These are phyloP conservation scores for Cystobasidium ongulense DNA, from an alignment of 768 basidiomycete species.

Conservation along the genomic window DNA sequence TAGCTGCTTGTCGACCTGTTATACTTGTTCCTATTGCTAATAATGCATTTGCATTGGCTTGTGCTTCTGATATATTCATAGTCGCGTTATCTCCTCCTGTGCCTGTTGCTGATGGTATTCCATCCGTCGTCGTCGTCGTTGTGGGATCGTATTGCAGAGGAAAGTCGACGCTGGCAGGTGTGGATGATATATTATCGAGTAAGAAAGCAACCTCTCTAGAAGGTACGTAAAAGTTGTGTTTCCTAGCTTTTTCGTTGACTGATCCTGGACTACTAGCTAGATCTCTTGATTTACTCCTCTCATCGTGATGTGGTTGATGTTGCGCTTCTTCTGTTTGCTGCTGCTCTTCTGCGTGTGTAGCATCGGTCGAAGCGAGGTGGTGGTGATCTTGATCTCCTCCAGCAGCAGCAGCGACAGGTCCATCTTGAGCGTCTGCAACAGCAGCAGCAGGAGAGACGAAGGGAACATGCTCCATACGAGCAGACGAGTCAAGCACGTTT, in stretches of 20 bases:
- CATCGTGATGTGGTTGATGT: neutral
- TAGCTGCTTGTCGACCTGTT: conserved; percentile 2
- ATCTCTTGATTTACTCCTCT: neutral
- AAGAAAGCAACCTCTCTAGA: neutral
- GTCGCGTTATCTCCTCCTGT: neutral
- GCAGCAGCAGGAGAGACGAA: neutral
- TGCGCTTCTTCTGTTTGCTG: neutral
- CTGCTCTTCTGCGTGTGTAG: neutral
- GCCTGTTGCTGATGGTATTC: neutral
- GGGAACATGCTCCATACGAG: neutral
- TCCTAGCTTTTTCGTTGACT: neutral
- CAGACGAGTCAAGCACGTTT: neutral
- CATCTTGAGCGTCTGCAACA: neutral
- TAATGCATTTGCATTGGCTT: neutral
- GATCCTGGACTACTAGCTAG: neutral
- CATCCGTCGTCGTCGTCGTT: too few relatives aligned
- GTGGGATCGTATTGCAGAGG: neutral
- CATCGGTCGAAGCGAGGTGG: neutral
- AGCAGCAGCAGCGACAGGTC: neutral
- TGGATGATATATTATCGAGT: neutral
- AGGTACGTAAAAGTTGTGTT: conserved; percentile 15
- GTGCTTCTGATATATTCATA: neutral
- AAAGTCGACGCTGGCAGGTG: neutral
- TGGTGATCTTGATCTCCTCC: neutral
- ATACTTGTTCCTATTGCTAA: neutral